Evolutionary conservation across 2,329 filamentous ascomycete genomes (phyloP).

Genomic region (Fusarium begoniae): DNA sequence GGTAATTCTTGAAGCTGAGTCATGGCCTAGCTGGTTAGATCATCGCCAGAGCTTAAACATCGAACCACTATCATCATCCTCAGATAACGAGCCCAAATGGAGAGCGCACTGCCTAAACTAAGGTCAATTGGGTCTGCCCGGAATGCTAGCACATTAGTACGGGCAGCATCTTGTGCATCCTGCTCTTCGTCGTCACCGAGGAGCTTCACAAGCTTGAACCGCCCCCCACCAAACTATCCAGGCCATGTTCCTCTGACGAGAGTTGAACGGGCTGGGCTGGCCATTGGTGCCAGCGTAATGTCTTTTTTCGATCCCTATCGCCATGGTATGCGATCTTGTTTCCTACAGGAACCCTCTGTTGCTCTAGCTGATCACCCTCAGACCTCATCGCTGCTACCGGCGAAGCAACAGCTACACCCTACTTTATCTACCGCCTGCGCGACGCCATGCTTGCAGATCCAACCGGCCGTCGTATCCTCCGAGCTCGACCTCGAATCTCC

Average conservation of each 20-base stretch:
- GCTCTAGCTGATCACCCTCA: constrained; percentile 43
- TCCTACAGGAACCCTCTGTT: not conserved
- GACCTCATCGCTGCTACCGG: constrained; percentile 95
- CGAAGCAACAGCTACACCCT: constrained; percentile 92
- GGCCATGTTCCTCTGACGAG: constrained; percentile 90
- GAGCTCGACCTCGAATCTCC: constrained; percentile 87
- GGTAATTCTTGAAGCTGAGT: constrained; percentile 1
- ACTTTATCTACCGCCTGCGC: constrained; percentile 92
- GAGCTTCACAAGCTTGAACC: constrained; percentile 82
- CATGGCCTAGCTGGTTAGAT: not conserved
- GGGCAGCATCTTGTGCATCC: constrained; percentile 33
- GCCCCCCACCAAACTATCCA: constrained; percentile 86
- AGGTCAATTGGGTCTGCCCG: constrained; percentile 29
- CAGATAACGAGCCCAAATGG: constrained; percentile 33
- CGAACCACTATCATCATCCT: constrained; percentile 24
- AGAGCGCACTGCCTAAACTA: constrained; percentile 34
- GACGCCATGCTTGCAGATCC: constrained; percentile 87
- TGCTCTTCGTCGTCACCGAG: constrained; percentile 32
- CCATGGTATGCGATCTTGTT: constrained; percentile 63
- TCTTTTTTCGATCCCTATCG: constrained; percentile 80
- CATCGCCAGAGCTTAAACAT: constrained; percentile 4
- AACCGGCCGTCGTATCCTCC: constrained; percentile 90
- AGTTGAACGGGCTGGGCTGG: constrained; percentile 78
- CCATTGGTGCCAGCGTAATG: constrained; percentile 69
- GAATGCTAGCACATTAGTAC: constrained; percentile 19